A percentile compares a stretch with the other conserved stretches of the same genome.
These are phyloP conservation scores for Scleroderma citrinum DNA, from an alignment of 768 basidiomycete genomes.

Conservation along the genomic window DNA sequence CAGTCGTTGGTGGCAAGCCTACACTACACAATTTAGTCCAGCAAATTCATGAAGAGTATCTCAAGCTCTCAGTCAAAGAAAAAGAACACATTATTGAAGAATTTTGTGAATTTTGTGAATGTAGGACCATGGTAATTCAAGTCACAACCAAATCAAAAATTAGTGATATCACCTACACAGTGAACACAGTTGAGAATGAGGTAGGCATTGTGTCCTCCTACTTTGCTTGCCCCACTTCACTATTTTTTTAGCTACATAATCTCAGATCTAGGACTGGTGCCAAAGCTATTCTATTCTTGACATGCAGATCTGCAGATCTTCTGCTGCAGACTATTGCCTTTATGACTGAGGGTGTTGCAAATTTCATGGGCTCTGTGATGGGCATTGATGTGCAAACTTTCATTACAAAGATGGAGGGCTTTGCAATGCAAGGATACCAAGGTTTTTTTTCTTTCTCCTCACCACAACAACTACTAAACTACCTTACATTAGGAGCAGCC, in stretches of 20 bases:
- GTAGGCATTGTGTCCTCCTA: not conserved
- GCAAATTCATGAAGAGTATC: not conserved
- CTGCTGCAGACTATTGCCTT: not conserved
- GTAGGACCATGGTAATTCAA: not conserved
- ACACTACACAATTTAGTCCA: not conserved
- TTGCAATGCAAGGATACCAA: not conserved
- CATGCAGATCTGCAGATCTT: not conserved
- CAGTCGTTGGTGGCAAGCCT: not conserved
- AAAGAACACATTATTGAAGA: not conserved
- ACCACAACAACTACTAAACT: too few relatives aligned
- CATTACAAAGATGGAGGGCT: conserved; percentile 1
- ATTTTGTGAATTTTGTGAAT: not conserved
- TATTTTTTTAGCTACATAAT: not conserved
- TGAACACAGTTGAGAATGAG: not conserved
- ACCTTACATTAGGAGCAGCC: not conserved
- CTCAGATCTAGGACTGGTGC: not conserved
- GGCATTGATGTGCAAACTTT: not conserved
- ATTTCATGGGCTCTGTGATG: not conserved
- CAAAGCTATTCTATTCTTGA: not conserved
- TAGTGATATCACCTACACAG: not conserved
- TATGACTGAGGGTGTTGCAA: not conserved
- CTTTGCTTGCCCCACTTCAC: not conserved
- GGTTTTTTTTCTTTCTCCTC: not conserved
- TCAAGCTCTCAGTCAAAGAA: not conserved
- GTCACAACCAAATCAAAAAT: not conserved